Base-by-base conservation (phyloP, 208 protist species). In the Acanthamoeba lugdunensis region DNA sequence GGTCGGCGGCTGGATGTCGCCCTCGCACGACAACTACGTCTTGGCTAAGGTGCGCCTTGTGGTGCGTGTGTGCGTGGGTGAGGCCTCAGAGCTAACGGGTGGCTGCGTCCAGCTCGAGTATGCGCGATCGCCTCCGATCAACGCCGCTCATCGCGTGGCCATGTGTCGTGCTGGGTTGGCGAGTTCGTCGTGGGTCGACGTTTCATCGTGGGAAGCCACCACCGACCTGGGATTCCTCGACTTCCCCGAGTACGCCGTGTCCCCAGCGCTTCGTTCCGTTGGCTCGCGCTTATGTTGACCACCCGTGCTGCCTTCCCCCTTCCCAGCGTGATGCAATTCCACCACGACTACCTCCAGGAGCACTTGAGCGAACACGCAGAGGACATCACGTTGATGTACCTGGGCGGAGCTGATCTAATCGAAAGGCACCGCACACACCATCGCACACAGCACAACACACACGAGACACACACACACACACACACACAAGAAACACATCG, bases 11-110 rank as follows among this genome's bases (percentile, higher is more conserved):
- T 87, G 23, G 50, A 54, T 87, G 16, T 87, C 79, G 79, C 79
- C 79, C 50, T 65, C 50, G 1, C 79, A 87, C 52, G 79, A 87
- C 79, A 3, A 63, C 48, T 87, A 87, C 79, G 79, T 87, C 16
- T 5, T 16, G 30, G 21, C 9, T 23, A 87, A 87, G 52, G 79
- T 85, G 45, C 23, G 9, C 77, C 1, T 41, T n/a, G 30, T 25
- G 13, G 18, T 14, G 37, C 25, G 9, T 41, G 2, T 11, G 28
- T 18, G 69, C n/a, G 37, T n/a, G 33, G 33, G 33, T 33, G 33
- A 33, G 33, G 33, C 45, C 37, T 18, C 2, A 13, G 13, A 14
- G 25, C 13, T 48, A 8, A 48, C 45, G 0, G 45, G 0, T 48
- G 45, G 45, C 45, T 48, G 37, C 13, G 2, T 13, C 11, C 52